Percentiles rank a stretch among this genome's conserved stretches.
Conservation (phyloP, 2,329 filamentous ascomycete genomes). For the Paraphoma sp. region DNA sequence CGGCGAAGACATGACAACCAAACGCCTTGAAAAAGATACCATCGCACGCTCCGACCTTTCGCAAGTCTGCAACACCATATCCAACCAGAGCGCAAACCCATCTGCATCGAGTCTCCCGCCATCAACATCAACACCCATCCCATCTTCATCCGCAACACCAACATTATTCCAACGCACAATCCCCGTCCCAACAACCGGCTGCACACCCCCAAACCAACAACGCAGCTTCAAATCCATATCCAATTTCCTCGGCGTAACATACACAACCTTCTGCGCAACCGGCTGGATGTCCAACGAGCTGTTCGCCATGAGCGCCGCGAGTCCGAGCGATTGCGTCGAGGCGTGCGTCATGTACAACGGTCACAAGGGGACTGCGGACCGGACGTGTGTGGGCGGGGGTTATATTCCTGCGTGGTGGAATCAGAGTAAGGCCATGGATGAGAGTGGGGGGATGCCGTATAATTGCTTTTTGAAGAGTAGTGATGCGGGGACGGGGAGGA, state of each 20-base stretch:
- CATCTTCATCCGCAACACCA: neutral
- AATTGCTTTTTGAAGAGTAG: slow-evolving; percentile 4
- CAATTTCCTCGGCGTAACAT: neutral
- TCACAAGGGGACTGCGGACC: neutral
- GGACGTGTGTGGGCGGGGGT: slow-evolving; percentile 8
- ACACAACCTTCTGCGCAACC: slow-evolving; percentile 1
- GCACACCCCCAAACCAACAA: neutral
- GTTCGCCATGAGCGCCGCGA: neutral
- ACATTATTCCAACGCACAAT: neutral
- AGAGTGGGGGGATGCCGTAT: slow-evolving; percentile 4
- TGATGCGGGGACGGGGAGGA: neutral
- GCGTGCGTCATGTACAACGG: slow-evolving; percentile 12
- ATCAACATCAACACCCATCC: neutral
- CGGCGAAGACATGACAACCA: slow-evolving; percentile 1
- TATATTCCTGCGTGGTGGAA: slow-evolving; percentile 13
- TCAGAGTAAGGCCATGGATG: slow-evolving; percentile 5
- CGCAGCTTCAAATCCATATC: neutral
- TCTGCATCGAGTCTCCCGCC: too few relatives aligned
- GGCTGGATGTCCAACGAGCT: slow-evolving; percentile 3
- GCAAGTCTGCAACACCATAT: neutral
- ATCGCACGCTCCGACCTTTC: neutral
- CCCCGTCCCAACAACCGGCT: slow-evolving; percentile 1
- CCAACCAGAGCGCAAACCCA: too few relatives aligned
- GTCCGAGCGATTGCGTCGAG: slow-evolving; percentile 11
- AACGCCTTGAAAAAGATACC: neutral